phyloP scores from a whole-genome alignment of 2,329 filamentous ascomycete species.

The Scedosporium dehoogii region DNA sequence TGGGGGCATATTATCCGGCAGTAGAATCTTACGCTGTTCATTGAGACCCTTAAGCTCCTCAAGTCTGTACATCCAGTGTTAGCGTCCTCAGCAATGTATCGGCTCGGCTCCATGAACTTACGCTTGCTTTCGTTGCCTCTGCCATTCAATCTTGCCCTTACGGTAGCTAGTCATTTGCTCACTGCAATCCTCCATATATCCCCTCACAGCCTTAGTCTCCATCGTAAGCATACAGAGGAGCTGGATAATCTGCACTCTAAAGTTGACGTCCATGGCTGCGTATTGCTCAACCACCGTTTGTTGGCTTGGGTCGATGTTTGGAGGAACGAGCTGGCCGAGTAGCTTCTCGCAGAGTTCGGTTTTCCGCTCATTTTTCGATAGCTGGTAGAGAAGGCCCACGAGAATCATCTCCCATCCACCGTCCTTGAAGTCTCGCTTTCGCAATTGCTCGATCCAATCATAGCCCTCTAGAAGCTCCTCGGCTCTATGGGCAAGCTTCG shows the following conservation, averaged over 20 bases:
- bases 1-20: conserved; percentile 62
- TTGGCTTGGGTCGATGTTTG: conserved; percentile 62
- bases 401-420: conserved; percentile 90
- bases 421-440: conserved; percentile 72
- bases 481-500: conserved; percentile 49
- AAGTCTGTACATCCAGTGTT: conserved; percentile 34
- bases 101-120: conserved; percentile 28
- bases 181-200: conserved; percentile 84
- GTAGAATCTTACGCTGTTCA: conserved; percentile 61
- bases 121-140: conserved; percentile 63
- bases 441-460: conserved; percentile 77
- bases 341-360: conserved; percentile 69
- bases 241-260: conserved; percentile 70
- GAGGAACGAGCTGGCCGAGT: conserved; percentile 69
- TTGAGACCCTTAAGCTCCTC: conserved; percentile 64
- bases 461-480: conserved; percentile 65
- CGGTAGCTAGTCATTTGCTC: conserved; percentile 90
- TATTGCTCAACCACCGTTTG: conserved; percentile 69
- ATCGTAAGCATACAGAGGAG: conserved; percentile 78
- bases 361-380: conserved; percentile 65
- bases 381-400: conserved; percentile 73
- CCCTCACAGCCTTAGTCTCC: conserved; percentile 75
- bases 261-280: conserved; percentile 67
- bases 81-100: conserved; percentile 14
- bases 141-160: conserved; percentile 91